Conservation (phyloP, 23 red algal genomes). For the Agarophyton chilense region DNA sequence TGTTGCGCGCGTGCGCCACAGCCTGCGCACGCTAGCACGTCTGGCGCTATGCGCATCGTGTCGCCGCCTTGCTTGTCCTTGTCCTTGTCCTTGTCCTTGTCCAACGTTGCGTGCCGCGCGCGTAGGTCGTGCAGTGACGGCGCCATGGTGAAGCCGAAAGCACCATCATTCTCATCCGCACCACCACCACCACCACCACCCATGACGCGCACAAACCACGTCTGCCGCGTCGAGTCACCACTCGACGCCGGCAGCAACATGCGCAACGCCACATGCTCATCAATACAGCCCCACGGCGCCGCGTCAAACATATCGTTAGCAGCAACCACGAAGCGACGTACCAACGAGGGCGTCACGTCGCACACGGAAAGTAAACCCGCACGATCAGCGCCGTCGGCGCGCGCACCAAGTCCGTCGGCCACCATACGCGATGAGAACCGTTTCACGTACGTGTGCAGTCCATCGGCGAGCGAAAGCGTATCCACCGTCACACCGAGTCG, state of each 20-base stretch:
- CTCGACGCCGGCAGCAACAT: conserved; percentile 34
- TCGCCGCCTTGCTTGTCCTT: background rate
- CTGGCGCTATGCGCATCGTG: conserved; percentile 3
- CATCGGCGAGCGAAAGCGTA: conserved; percentile 67
- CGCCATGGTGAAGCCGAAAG: conserved; percentile 54
- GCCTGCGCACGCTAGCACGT: conserved; percentile 42
- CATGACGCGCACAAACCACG: conserved; percentile 47
- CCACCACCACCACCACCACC: conserved; percentile 31
- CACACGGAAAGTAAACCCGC: conserved; percentile 58
- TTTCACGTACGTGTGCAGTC: conserved; percentile 56
- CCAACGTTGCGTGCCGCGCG: no score
- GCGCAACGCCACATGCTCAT: conserved; percentile 67
- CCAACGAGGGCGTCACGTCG: conserved; percentile 1
- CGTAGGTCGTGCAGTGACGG: conserved; percentile 45
- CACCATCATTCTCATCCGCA: conserved; percentile 5
- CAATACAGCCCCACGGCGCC: conserved; percentile 57
- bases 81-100: background rate
- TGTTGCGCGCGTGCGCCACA: conserved; percentile 57
- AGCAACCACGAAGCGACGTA: background rate
- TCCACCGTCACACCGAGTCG: conserved; percentile 12
- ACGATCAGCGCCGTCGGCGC: conserved; percentile 43
- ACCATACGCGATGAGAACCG: conserved; percentile 69
- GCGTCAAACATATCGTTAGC: conserved; percentile 49
- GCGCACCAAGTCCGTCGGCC: conserved; percentile 22
- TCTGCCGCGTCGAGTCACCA: background rate